phyloP scores from a whole-genome alignment of 352 stramenopile species.

The Globisporangium perplexum region DNA sequence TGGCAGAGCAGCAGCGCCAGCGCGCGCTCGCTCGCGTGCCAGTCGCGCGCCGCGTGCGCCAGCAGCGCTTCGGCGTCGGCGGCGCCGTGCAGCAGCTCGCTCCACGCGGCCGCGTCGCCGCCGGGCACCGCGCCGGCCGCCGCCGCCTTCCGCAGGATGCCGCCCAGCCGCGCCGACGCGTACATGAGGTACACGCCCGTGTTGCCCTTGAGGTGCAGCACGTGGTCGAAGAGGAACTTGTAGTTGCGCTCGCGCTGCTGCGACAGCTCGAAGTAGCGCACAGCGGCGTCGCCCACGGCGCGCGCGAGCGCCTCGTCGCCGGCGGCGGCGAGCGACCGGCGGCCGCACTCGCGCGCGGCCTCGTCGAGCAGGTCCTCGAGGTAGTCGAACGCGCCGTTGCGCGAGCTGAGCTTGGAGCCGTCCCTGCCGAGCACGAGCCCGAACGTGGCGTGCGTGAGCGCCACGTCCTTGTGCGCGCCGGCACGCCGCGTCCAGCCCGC shows the following conservation, averaged over 20 bases:
- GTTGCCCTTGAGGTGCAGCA: conserved; percentile 79
- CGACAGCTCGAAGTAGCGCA: conserved; percentile 81
- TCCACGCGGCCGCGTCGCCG: conserved; percentile 7
- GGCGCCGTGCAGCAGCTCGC: conserved; percentile 16
- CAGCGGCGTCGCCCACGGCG: conserved; percentile 63
- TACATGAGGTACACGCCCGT: conserved; percentile 84
- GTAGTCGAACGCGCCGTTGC: conserved; percentile 76
- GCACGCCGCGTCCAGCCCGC: conserved; percentile 39
- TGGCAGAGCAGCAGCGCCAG: conserved; percentile 70
- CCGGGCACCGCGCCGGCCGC: conserved; percentile 14
- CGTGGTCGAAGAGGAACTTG: conserved; percentile 81
- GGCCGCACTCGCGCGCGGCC: conserved; percentile 51
- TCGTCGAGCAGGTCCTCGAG: conserved; percentile 69
- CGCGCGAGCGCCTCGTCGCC: conserved; percentile 30
- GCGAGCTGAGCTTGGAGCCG: conserved; percentile 76
- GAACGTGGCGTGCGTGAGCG: conserved; percentile 68
- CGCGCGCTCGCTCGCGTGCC: conserved; percentile 60
- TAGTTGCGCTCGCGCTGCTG: conserved; percentile 83
- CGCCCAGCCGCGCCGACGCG: conserved; percentile 62
- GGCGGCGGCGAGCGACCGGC: conserved; percentile 40
- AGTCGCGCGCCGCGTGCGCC: conserved; percentile 34
- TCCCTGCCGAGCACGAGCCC: conserved; percentile 75
- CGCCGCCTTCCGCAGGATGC: conserved; percentile 58
- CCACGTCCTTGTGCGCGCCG: conserved; percentile 26
- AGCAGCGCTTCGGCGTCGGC: conserved; percentile 31